Conservation (phyloP, 805 yeast genomes). For the Ogataea trehaloabstinens region DNA sequence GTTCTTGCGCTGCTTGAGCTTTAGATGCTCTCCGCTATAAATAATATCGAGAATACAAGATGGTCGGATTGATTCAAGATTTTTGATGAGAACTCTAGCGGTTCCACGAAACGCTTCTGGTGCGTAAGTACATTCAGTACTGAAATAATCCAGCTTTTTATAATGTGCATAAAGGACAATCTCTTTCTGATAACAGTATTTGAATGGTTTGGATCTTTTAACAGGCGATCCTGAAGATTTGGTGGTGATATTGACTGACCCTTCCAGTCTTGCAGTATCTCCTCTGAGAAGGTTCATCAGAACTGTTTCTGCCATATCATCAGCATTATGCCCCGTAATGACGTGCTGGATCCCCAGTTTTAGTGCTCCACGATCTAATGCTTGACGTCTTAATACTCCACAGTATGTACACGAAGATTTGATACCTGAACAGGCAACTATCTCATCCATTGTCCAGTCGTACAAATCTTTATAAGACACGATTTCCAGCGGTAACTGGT, state of each 20-base stretch:
- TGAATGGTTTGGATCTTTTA: slow-evolving; percentile 92
- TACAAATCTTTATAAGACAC: slow-evolving; percentile 84
- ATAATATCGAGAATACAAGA: slow-evolving; percentile 92
- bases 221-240: slow-evolving; percentile 82
- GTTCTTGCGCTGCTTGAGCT: slow-evolving; percentile 51
- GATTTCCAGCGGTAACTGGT: slow-evolving; percentile 39
- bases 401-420: slow-evolving; percentile 96
- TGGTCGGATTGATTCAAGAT: slow-evolving; percentile 86
- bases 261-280: slow-evolving; percentile 90
- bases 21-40: slow-evolving; percentile 86
- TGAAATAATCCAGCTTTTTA: slow-evolving; percentile 89
- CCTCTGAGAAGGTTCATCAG: slow-evolving; percentile 93
- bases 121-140: slow-evolving; percentile 96
- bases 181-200: slow-evolving; percentile 94
- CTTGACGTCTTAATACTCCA: slow-evolving; percentile 96
- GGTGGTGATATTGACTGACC: slow-evolving; percentile 83
- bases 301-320: slow-evolving; percentile 98
- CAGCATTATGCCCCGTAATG: slow-evolving; percentile 98
- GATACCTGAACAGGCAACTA: slow-evolving; percentile 91
- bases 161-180: slow-evolving; percentile 97
- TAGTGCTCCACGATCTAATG: slow-evolving; percentile 92
- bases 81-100: slow-evolving; percentile 87
- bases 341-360: slow-evolving; percentile 83
- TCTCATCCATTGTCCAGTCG: slow-evolving; percentile 98
- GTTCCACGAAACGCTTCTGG: slow-evolving; percentile 99